A percentile compares a stretch with the other conserved stretches of the same genome.
Conservation (phyloP, 2,329 filamentous ascomycete species). For the Trichoderma sp. region DNA sequence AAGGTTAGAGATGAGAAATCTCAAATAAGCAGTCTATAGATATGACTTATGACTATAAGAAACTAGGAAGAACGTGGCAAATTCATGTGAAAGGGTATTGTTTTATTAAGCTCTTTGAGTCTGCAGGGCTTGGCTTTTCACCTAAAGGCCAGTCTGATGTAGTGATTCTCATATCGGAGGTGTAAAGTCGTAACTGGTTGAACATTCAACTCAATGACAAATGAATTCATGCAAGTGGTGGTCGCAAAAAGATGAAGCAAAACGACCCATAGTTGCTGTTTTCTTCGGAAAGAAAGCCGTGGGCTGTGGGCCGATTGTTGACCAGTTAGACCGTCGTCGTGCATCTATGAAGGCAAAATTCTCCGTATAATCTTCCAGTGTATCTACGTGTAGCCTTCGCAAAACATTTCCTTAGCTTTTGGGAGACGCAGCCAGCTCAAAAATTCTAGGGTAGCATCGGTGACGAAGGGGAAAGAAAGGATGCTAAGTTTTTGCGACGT, state of each 20-base stretch:
- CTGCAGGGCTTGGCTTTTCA: slow-evolving; percentile 1
- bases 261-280: background rate
- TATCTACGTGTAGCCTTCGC: background rate
- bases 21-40: slow-evolving; percentile 15
- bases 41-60: slow-evolving; percentile 12
- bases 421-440: background rate
- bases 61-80: slow-evolving; percentile 7
- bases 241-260: slow-evolving; percentile 17
- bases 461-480: slow-evolving; percentile 6
- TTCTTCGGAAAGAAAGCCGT: slow-evolving; percentile 11
- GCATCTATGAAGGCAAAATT: slow-evolving; percentile 13
- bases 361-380: background rate
- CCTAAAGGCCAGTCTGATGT: background rate
- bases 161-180: slow-evolving; percentile 13
- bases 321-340: background rate
- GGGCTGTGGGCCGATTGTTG: background rate
- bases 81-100: slow-evolving; percentile 1
- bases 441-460: slow-evolving; percentile 2
- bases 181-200: slow-evolving; percentile 1
- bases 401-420: background rate
- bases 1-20: slow-evolving; percentile 6
- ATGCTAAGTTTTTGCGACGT: background rate
- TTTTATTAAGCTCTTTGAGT: slow-evolving; percentile 8
- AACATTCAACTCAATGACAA: background rate
- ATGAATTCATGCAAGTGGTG: slow-evolving; percentile 2